A percentile compares a stretch with the other conserved stretches of the same genome.
phyloP scores from a whole-genome alignment of 2,329 filamentous ascomycete genomes.

The Fusarium nisikadoi region DNA sequence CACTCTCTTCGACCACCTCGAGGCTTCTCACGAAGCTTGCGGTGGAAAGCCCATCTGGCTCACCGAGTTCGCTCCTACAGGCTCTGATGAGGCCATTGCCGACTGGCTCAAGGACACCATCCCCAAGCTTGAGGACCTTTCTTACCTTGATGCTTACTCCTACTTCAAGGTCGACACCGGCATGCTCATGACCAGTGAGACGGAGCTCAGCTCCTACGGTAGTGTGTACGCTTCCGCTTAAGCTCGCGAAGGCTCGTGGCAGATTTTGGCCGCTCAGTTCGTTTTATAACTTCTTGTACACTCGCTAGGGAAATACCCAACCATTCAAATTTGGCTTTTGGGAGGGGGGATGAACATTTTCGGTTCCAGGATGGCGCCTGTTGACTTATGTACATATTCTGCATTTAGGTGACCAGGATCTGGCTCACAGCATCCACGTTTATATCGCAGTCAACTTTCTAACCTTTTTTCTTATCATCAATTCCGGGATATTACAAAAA shows the following conservation, averaged over 20 bases:
- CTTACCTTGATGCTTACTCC: constrained; percentile 65
- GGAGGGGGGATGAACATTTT: constrained; percentile 36
- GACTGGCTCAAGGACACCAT: constrained; percentile 63
- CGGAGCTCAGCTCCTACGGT: constrained; percentile 59
- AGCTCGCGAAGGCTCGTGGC: constrained; percentile 11
- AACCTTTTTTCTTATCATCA: constrained; percentile 21
- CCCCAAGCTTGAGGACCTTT: constrained; percentile 59
- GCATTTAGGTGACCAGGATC: constrained; percentile 32
- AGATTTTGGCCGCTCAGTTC: constrained; percentile 1
- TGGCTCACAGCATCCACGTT: constrained; percentile 2
- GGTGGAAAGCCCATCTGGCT: constrained; percentile 65
- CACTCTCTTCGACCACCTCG: constrained; percentile 66
- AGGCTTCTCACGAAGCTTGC: constrained; percentile 58
- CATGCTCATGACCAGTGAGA: constrained; percentile 54
- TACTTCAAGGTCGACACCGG: constrained; percentile 64
- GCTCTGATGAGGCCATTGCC: constrained; percentile 53
- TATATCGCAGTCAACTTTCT: constrained; percentile 11
- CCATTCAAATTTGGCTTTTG: constrained; percentile 41
- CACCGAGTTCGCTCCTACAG: constrained; percentile 70
- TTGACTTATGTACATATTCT: constrained; percentile 48
- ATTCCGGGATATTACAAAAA: constrained; percentile 22
- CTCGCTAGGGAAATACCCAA: constrained; percentile 50
- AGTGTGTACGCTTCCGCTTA: constrained; percentile 59
- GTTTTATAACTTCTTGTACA: constrained; percentile 52
- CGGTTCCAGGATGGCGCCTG: constrained; percentile 40